These are phyloP conservation scores for Lactuca sativa DNA, from an alignment of 129 eudicot species.

Conservation along the genomic window DNA sequence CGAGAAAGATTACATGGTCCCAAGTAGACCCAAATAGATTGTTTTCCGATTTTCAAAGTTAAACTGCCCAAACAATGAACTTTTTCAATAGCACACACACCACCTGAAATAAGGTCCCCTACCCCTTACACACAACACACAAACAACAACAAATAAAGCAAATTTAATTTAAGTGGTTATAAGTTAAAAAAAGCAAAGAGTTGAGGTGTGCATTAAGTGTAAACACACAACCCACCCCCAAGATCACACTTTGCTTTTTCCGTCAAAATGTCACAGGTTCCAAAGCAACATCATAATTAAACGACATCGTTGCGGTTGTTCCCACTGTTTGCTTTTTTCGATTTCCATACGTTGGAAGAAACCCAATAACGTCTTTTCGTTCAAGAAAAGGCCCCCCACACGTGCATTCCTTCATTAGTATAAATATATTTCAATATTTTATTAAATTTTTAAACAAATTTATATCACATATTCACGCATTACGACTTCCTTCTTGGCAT, in stretches of 20 bases:
- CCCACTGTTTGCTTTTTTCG: conserved; percentile 30
- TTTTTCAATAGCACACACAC: conserved; percentile 5
- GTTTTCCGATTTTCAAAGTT: conserved; percentile 8
- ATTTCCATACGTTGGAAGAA: conserved; percentile 35
- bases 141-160: not conserved
- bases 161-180: conserved; percentile 1
- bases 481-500: too few relatives aligned
- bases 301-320: conserved; percentile 28
- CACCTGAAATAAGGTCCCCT: conserved; percentile 31
- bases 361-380: conserved; percentile 33
- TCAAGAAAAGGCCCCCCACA: conserved; percentile 37
- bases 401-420: conserved; percentile 40
- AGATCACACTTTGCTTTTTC: conserved; percentile 13
- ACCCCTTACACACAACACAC: not conserved
- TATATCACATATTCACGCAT: not conserved
- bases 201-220: conserved; percentile 30
- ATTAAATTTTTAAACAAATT: not conserved
- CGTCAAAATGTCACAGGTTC: conserved; percentile 7
- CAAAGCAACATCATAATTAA: conserved; percentile 28
- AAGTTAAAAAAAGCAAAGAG: conserved; percentile 15
- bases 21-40: not conserved
- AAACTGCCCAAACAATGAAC: conserved; percentile 7
- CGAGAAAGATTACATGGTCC: not conserved
- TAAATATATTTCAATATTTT: not conserved
- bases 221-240: conserved; percentile 23